phyloP scores from a whole-genome alignment of 1,284 basidiomycete genomes.

The Anthracocystis walkeri region DNA sequence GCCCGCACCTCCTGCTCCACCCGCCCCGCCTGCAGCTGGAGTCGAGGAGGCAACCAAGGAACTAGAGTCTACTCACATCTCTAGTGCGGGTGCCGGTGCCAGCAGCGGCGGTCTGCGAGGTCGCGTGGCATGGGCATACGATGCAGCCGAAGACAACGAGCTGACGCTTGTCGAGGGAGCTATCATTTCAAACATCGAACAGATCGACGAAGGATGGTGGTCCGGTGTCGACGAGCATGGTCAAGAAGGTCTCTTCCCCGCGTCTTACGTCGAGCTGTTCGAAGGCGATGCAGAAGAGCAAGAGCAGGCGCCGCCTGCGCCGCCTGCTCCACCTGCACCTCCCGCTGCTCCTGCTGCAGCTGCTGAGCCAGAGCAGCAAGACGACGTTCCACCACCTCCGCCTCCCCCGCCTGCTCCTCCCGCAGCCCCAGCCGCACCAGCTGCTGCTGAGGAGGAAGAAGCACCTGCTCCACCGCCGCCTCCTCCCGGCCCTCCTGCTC shows the following conservation, averaged over 20 bases:
- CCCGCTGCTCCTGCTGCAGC: slow-evolving; percentile 22
- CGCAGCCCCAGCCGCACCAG: slow-evolving; percentile 34
- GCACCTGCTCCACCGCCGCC: slow-evolving; percentile 30
- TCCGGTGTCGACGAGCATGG: slow-evolving; percentile 62
- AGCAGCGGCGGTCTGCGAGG: slow-evolving; percentile 47
- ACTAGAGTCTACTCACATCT: slow-evolving; percentile 40
- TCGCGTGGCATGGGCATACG: slow-evolving; percentile 64
- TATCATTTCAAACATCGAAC: slow-evolving; percentile 57
- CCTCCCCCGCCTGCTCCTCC: slow-evolving; percentile 58
- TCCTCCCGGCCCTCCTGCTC: slow-evolving; percentile 25
- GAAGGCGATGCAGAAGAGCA: slow-evolving; percentile 26
- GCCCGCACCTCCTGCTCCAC: slow-evolving; percentile 36
- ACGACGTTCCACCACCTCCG: slow-evolving; percentile 72
- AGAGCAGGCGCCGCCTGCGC: slow-evolving; percentile 36
- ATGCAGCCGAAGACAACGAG: slow-evolving; percentile 67
- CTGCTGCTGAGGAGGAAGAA: slow-evolving; percentile 4
- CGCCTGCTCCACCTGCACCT: slow-evolving; percentile 32
- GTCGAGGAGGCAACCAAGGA: slow-evolving; percentile 32
- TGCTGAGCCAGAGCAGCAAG: slow-evolving; percentile 26
- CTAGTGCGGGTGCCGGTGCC: neutral
- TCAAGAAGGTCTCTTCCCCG: slow-evolving; percentile 64
- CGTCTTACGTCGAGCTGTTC: slow-evolving; percentile 65
- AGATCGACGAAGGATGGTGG: slow-evolving; percentile 69
- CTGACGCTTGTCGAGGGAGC: slow-evolving; percentile 61
- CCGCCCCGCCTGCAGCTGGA: slow-evolving; percentile 19